Base-by-base conservation (phyloP, 2,329 filamentous ascomycete genomes). In the Neonectria faginata region DNA sequence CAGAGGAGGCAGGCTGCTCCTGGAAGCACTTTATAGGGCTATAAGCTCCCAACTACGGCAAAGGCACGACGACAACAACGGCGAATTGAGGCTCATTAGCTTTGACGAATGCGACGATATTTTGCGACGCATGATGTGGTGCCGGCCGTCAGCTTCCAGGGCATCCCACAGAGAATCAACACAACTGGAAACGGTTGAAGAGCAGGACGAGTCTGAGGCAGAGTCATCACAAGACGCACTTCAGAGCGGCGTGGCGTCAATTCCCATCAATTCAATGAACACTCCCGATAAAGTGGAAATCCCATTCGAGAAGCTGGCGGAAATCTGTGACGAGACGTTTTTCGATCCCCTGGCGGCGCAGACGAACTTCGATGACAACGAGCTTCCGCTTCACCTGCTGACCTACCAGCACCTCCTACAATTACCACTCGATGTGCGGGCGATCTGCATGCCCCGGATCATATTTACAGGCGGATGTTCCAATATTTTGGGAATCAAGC, bases 31-130 rank as follows among this genome's bases (percentile, higher is more conserved):
- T 71, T 92, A 90, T 70, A 86, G 85, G 60, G 76, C 92, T 18
- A 77, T 95, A 3, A 84, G 75, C 33, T 59, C 45, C 55, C 70
- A 76, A 67, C 72, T 70, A 65, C 73, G 66, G 48, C 73, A 70
- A 36, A 69, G 77, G 18, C 67, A 79, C 64, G 70, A 77, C 58
- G 70, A 77, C 63, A 68, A 77, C 58, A 69, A 77, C 63, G 68
- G 78, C 8, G 73, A 78, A 1, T 61, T 73, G 71, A 76, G 79
- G 63, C 68, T 84, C 1, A 76, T 92, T 29, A 86, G 86, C 53
- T 95, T 97, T 66, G 88, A 92, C 50, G 91, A 94, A 73, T 93
- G 92, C 68, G 93, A 97, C 73, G 93, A 97, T 60, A 85, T 97
- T 10, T 82, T 91, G 55, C 88, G 85, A 42, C 89, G 93, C 4